Evolutionary conservation across 2,329 filamentous ascomycete species (phyloP).

Genomic region (Paradendryphiella salina): DNA sequence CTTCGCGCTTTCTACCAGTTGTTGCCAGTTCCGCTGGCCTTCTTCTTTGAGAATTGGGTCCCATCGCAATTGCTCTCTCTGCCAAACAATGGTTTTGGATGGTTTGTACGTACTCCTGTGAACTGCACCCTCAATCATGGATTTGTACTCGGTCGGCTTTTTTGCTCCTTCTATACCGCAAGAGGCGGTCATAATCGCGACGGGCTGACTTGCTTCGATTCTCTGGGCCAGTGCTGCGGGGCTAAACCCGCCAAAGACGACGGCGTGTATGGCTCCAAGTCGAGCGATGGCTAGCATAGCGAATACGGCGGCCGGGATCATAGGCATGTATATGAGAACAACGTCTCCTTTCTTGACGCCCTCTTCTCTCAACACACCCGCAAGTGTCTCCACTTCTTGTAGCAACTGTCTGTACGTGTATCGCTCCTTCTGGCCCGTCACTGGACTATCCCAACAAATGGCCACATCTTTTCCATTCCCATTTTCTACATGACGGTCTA

Average conservation of each 20-base stretch:
- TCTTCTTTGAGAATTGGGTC: slow-evolving; percentile 65
- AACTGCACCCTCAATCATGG: slow-evolving; percentile 75
- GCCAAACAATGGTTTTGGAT: slow-evolving; percentile 75
- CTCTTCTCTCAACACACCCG: slow-evolving; percentile 78
- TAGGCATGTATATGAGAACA: slow-evolving; percentile 94
- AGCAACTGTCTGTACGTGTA: slow-evolving; percentile 77
- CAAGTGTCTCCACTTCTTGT: slow-evolving; percentile 77
- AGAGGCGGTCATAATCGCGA: slow-evolving; percentile 80
- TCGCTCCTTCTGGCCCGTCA: slow-evolving; percentile 71
- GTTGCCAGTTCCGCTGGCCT: slow-evolving; percentile 79
- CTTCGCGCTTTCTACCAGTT: slow-evolving; percentile 70
- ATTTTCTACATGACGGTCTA: slow-evolving; percentile 82
- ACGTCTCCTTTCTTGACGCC: slow-evolving; percentile 83
- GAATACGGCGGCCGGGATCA: slow-evolving; percentile 88
- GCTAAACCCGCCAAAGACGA: slow-evolving; percentile 93
- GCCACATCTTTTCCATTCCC: slow-evolving; percentile 73
- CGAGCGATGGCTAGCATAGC: slow-evolving; percentile 81
- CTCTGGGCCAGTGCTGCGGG: slow-evolving; percentile 79
- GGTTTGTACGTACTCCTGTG: slow-evolving; percentile 71
- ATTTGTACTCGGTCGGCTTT: slow-evolving; percentile 72
- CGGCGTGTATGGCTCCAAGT: slow-evolving; percentile 84
- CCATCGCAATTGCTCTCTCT: slow-evolving; percentile 77
- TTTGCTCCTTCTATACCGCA: slow-evolving; percentile 90
- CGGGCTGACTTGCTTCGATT: slow-evolving; percentile 79
- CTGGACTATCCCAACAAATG: slow-evolving; percentile 86